A percentile compares a stretch with the other conserved stretches of the same genome.
phyloP scores from a whole-genome alignment of 2,329 filamentous ascomycete genomes.

The Nigrograna mackinnonii region DNA sequence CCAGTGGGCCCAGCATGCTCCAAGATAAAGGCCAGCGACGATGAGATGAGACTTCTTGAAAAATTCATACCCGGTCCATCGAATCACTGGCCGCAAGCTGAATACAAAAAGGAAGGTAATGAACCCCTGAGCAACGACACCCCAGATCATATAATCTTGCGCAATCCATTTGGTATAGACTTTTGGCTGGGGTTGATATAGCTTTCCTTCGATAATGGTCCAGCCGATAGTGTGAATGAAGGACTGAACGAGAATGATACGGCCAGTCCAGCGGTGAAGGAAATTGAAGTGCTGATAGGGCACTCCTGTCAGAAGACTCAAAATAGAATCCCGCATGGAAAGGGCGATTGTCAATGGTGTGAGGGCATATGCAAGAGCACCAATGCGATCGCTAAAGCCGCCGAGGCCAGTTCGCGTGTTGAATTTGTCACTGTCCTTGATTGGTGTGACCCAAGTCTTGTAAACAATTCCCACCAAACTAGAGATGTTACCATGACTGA shows the following conservation, averaged over 20 bases:
- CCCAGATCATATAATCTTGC: slow-evolving; percentile 74
- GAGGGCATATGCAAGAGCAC: slow-evolving; percentile 72
- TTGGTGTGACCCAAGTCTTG: slow-evolving; percentile 70
- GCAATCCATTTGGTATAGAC: slow-evolving; percentile 61
- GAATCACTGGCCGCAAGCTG: slow-evolving; percentile 63
- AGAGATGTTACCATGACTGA: too few relatives aligned
- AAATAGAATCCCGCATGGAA: slow-evolving; percentile 69
- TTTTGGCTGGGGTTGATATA: slow-evolving; percentile 73
- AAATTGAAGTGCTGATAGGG: slow-evolving; percentile 80
- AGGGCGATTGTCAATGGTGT: slow-evolving; percentile 72
- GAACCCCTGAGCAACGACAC: slow-evolving; percentile 68
- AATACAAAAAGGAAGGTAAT: slow-evolving; percentile 64
- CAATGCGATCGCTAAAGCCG: slow-evolving; percentile 70
- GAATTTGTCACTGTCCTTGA: slow-evolving; percentile 60
- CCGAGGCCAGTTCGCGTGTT: slow-evolving; percentile 70
- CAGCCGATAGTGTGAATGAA: slow-evolving; percentile 72
- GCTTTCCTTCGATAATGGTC: slow-evolving; percentile 65
- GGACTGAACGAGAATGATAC: slow-evolving; percentile 71
- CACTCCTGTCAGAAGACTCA: slow-evolving; percentile 71
- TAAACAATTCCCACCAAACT: slow-evolving; percentile 67
- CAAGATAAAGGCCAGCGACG: slow-evolving; percentile 73
- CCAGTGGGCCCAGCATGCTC: slow-evolving; percentile 79
- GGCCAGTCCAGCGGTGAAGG: slow-evolving; percentile 75
- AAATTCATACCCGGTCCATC: slow-evolving; percentile 73
- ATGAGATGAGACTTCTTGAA: slow-evolving; percentile 77